Evolutionary conservation across 176 grass and related monocot genomes (phyloP), one percentile per base, ranked within the genome.

Genomic region (Musa beccarii): DNA sequence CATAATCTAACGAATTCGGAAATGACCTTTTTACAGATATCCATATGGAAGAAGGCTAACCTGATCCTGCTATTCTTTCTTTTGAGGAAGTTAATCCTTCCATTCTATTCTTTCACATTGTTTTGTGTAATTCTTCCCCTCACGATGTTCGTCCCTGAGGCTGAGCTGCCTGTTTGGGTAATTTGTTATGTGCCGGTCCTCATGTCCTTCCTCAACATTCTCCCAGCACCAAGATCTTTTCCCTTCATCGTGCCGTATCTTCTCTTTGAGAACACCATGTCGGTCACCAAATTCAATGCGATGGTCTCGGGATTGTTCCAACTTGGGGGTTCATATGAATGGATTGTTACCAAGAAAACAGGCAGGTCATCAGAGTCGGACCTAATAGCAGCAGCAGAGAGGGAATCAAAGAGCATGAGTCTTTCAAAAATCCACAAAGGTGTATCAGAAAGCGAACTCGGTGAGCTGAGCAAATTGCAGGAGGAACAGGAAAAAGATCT

Each of bases 221-320:
- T 99, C 1, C 96, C 96, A 51, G 66, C 88, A 12, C 96, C 96
- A 63, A 99, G 91, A 85, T 99, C 96, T 0, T 89, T 91, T 77
- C 96, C 95, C 0, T 99, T 99, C 52, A 63, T 99, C 72, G 88
- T 95, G 63, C 96, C 96, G 0, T 92, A 99, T 78, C 89, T 99
- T 53, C 96, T 99, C 16, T 95, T 94, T 50, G 95, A 99, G 85
- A 99, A 99, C 81, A 94, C 91, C 76, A 99, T 99, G 95, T 99
- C 95, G 0, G 88, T 99, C 11, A 99, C 96, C 10, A 99, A 99
- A 78, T 99, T 95, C 83, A 99, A 95, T 72, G 91, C 96, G 21
- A 99, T 99, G 96, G 78, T 99, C 9, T 99, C 96, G 0, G 96
- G 96, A 1, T 86, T 99, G 1, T 94, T 99, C 85, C 86, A 99